Conservation (phyloP, 2,329 filamentous ascomycete species). For the Didymella pinodella region DNA sequence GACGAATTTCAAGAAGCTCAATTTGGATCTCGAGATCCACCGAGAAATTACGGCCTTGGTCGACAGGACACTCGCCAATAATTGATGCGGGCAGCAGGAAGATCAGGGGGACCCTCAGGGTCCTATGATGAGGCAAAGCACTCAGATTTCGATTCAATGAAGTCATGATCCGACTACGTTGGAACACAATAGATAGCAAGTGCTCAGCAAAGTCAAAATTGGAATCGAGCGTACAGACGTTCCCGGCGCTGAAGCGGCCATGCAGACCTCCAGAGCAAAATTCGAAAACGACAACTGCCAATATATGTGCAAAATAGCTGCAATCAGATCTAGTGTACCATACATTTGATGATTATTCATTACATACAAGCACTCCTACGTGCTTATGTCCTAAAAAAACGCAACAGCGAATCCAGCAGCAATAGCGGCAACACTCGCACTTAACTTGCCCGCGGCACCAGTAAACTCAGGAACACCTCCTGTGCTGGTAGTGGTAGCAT, state of each 20-base stretch:
- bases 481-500: slow-evolving; percentile 24
- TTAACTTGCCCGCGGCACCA: slow-evolving; percentile 23
- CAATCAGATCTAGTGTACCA: not conserved
- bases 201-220: not conserved
- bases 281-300: no score
- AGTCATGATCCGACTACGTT: not conserved
- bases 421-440: slow-evolving; percentile 16
- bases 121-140: not conserved
- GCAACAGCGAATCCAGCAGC: slow-evolving; percentile 24
- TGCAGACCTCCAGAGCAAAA: not conserved
- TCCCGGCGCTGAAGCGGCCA: no score
- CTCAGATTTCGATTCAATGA: no score
- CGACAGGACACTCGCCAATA: not conserved
- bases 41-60: no score
- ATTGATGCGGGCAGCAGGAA: not conserved
- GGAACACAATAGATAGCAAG: not conserved
- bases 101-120: not conserved
- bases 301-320: no score
- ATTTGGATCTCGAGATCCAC: not conserved
- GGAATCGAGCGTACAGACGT: not conserved
- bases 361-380: not conserved
- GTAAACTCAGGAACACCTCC: slow-evolving; percentile 22
- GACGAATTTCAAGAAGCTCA: not conserved
- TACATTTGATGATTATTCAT: not conserved
- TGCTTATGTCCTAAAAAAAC: slow-evolving; percentile 11